Evolutionary conservation across 306 rosid species (phyloP), one percentile per base, ranked within the genome.

Genomic region (Vicia villosa): DNA sequence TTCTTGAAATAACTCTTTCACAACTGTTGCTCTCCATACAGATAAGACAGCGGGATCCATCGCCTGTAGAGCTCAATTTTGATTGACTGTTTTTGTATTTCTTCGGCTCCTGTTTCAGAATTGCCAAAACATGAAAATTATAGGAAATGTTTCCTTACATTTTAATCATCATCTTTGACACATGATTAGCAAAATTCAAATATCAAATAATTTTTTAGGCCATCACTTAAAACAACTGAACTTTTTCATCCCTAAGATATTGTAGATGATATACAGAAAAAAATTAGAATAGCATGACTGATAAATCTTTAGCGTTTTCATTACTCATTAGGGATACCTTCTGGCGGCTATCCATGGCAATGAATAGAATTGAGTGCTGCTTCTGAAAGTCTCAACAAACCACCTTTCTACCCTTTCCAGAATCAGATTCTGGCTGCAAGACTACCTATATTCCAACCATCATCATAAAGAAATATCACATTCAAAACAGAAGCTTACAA

Each of bases 1-100:
- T 94, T 80, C 96, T 88, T 46, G 96, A 81, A 81, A 70, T 90
- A 58, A 94, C 98, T 12, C 81, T 86, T 68, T 64, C 83, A 80
- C 98, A 94, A 77, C 92, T 79, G 41, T 75, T 86, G 70, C 64
- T 74, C 55, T 80, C 86, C 78, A 46, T 73, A 80, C 98, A 94
- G 69, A 73, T 73, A 72, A 66, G 86, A 80, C 98, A 93, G 12
- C 45, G 63, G 5, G 96, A 79, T 82, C 76, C 77, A 42, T 76
- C 11, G 46, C 43, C 46, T 26, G 82, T 79, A 26, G 97, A 79
- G 56, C 58, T 78, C 69, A 80, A 52, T 43, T 80, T 79, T 52
- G 75, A 69, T 69, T 70, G 68, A 17, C 50, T 72, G 62, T 76
- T 74, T 85, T 81, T 78, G 75, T 49, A 80, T 57, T 72, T 67